Conservation (phyloP, 805 yeast genomes). For the Maudiozyma turicensis region DNA sequence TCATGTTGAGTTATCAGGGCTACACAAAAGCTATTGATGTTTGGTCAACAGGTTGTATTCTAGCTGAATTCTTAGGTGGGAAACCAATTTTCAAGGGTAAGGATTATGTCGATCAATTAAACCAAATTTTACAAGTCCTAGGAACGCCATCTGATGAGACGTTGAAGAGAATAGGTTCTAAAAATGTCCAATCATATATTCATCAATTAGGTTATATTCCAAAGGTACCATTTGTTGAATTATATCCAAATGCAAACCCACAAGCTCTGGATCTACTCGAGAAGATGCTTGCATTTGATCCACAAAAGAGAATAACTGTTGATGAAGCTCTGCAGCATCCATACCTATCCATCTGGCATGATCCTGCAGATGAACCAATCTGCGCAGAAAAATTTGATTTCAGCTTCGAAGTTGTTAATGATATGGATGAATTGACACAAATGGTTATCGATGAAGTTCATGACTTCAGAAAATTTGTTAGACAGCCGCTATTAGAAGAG, state of each 20-base stretch:
- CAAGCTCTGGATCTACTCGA: conserved; percentile 74
- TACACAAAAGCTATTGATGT: conserved; percentile 94
- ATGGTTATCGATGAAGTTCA: conserved; percentile 76
- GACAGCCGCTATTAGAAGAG: conserved; percentile 60
- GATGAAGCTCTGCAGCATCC: conserved; percentile 86
- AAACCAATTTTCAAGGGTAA: conserved; percentile 88
- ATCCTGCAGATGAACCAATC: conserved; percentile 82
- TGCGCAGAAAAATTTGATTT: conserved; percentile 79
- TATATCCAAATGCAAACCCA: conserved; percentile 83
- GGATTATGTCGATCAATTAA: conserved; percentile 91
- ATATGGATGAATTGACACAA: conserved; percentile 60
- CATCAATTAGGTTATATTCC: conserved; percentile 77
- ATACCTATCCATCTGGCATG: conserved; percentile 83
- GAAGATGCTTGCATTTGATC: conserved; percentile 79
- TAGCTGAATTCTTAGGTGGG: conserved; percentile 89
- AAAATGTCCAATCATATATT: conserved; percentile 86
- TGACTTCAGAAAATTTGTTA: conserved; percentile 67
- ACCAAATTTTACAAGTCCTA: conserved; percentile 72
- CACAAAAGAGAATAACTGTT: conserved; percentile 72
- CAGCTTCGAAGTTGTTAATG: conserved; percentile 76
- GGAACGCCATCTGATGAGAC: conserved; percentile 88
- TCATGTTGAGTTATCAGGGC: conserved; percentile 88
- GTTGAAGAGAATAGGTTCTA: conserved; percentile 61
- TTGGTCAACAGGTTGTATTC: conserved; percentile 96
- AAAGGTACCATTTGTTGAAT: conserved; percentile 54